Evolutionary conservation across 306 rosid genomes (phyloP).

Genomic region (Dryas drummondii): DNA sequence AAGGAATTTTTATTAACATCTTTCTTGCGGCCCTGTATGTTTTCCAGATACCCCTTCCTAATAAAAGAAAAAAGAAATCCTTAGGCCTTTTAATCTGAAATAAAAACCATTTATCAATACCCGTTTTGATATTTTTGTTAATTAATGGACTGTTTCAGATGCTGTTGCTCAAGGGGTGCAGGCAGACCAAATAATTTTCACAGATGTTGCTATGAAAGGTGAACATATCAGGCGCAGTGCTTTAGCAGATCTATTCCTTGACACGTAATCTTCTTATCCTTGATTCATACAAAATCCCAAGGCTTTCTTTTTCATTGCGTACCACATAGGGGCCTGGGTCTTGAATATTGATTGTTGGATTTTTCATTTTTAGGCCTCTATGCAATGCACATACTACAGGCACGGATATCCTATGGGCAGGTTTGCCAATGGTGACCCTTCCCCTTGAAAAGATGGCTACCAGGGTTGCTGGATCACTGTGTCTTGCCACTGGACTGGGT

Average conservation of each 20-base stretch:
- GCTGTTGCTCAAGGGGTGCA: conserved; percentile 87
- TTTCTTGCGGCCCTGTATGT: neutral
- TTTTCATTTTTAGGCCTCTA: conserved; percentile 61
- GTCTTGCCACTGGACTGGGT: conserved; percentile 89
- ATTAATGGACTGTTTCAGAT: conserved; percentile 49
- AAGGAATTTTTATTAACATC: neutral
- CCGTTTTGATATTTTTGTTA: neutral
- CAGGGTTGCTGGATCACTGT: conserved; percentile 97
- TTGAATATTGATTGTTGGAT: neutral
- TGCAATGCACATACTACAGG: conserved; percentile 99
- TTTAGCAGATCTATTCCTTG: conserved; percentile 91
- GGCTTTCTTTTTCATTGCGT: neutral
- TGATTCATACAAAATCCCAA: neutral
- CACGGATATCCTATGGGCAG: conserved; percentile 97
- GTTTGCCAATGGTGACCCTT: conserved; percentile 91
- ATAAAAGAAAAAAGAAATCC: neutral
- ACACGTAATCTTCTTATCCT: conserved; percentile 53
- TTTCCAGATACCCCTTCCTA: neutral
- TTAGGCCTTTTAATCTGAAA: neutral
- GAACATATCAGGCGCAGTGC: conserved; percentile 96
- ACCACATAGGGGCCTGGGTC: neutral
- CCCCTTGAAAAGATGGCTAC: conserved; percentile 99
- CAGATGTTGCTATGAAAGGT: conserved; percentile 94
- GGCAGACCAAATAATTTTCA: conserved; percentile 90
- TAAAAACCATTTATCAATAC: neutral